Percentiles rank a stretch among this genome's conserved stretches.
phyloP scores from a whole-genome alignment of 495 filamentous ascomycete species.

The Elasticomyces elasticus region DNA sequence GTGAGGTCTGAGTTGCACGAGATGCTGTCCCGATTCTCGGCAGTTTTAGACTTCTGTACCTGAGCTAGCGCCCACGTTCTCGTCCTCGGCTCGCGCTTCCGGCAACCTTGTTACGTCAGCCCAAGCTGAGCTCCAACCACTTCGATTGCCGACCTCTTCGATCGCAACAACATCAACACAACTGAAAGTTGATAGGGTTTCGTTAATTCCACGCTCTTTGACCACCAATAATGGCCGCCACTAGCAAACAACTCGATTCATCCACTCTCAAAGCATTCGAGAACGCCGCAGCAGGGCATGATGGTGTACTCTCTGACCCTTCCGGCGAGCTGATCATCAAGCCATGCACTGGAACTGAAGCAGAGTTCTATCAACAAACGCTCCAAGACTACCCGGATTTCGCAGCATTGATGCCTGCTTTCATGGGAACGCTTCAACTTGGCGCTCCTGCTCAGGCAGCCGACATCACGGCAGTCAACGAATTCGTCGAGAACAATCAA shows the following conservation, averaged over 20 bases:
- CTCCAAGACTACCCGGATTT: constrained; percentile 55
- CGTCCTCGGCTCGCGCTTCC: too few species aligned
- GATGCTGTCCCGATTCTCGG: too few species aligned
- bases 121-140: too few species aligned
- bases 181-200: neutral
- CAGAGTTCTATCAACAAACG: constrained; percentile 84
- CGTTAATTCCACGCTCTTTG: neutral
- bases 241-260: constrained; percentile 25
- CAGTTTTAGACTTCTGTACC: too few species aligned
- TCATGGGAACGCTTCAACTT: constrained; percentile 64
- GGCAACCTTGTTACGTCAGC: too few species aligned
- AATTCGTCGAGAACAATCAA: neutral
- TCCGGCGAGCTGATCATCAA: constrained; percentile 87
- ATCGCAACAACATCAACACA: neutral
- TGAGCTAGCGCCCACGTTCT: too few species aligned
- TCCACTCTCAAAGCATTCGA: constrained; percentile 55
- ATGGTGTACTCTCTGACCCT: constrained; percentile 78
- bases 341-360: constrained; percentile 77
- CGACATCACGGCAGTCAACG: constrained; percentile 29
- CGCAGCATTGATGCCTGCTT: constrained; percentile 71
- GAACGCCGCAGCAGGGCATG: constrained; percentile 85
- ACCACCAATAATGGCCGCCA: constrained; percentile 22
- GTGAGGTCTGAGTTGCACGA: too few species aligned
- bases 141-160: too few species aligned
- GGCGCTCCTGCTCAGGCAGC: constrained; percentile 42